Evolutionary conservation across 192 early-diverging fungal genomes (phyloP), one percentile per base, ranked within the genome.

Genomic region (Umbelopsis ramanniana): DNA sequence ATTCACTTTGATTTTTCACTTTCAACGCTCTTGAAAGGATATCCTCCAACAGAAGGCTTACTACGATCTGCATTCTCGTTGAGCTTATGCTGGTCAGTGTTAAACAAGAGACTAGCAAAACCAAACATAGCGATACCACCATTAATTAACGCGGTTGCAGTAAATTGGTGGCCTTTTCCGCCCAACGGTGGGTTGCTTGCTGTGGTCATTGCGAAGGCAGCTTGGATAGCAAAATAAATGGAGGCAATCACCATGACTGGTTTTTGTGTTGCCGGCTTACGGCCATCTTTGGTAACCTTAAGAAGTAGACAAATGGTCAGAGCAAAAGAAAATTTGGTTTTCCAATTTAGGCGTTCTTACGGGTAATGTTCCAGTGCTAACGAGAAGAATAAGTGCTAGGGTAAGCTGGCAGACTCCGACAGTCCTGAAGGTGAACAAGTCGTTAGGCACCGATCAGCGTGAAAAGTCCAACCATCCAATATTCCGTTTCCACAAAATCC

Each of bases 1-100:
- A 19, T 63, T 6, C 12, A 24, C 22, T 72, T 72, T 38, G 55
- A 24, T 55, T 46, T 60, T 21, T 72, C 40, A 17, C 35, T 55
- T 43, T 60, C 54, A n/a, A 45, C 52, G 35, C 60, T 72, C 71
- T 57, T 57, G 12, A 72, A 60, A 12, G 71, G 71, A 24, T 57
- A 72, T 17, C 19, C 23, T 12, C 53, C 45, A 5, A 55, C 52
- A 4, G 26, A 19, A 4, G 52, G 52, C 50, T 72, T 72, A 0
- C 33, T 29, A 15, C 45, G 52, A 14, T 53, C 71, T 0, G 43
- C 4, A 5, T 72, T 55, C 15, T 40, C 53, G 50, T 47, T 50
- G 48, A 40, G 12, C 5, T 54, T 47, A 38, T 35, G 37, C 10
- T 54, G n/a, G 40, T 72, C 71, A n/a, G 52, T 14, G 26, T 60